Percentiles rank a stretch among this genome's conserved stretches.
Conservation (phyloP, 768 basidiomycete species). For the Lactarius deliciosus region DNA sequence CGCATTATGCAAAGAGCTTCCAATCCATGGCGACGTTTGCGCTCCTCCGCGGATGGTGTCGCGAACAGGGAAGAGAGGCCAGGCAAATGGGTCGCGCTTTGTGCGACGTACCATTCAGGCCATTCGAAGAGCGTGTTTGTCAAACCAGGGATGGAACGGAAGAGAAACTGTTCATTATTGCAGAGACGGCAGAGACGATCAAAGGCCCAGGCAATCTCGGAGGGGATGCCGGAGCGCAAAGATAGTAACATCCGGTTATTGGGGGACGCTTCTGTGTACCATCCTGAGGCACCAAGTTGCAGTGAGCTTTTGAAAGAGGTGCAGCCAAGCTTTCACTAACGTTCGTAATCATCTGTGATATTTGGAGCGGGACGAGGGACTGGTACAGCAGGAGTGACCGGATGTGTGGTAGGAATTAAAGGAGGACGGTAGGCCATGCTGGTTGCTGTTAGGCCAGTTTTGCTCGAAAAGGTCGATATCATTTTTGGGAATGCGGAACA, state of each 20-base stretch:
- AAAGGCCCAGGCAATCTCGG: constrained; percentile 88
- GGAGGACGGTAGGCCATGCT: constrained; percentile 30
- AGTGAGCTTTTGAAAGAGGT: constrained; percentile 18
- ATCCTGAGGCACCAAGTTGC: constrained; percentile 47
- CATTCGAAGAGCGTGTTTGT: constrained; percentile 83
- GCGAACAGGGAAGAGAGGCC: constrained; percentile 51
- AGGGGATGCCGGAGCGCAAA: constrained; percentile 75
- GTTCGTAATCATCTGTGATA: constrained; percentile 74
- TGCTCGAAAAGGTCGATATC: constrained; percentile 31
- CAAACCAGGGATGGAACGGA: constrained; percentile 72
- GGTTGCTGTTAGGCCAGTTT: constrained; percentile 21
- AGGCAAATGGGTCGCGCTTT: constrained; percentile 21
- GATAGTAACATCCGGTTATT: constrained; percentile 92
- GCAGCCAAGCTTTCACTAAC: constrained; percentile 38
- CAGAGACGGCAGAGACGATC: constrained; percentile 82
- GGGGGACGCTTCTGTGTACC: constrained; percentile 79
- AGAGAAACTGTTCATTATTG: constrained; percentile 72
- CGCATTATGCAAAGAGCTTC: constrained; percentile 85
- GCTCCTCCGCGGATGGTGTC: constrained; percentile 47
- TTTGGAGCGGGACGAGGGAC: constrained; percentile 28
- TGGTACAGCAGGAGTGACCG: constrained; percentile 1
- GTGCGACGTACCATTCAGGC: constrained; percentile 79
- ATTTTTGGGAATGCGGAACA: constrained; percentile 19
- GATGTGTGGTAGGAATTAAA: constrained; percentile 11
- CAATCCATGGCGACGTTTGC: constrained; percentile 70